Evolutionary conservation across 106 monocot genomes (phyloP), one percentile per base, ranked within the genome.

Genomic region (Posidonia australis): DNA sequence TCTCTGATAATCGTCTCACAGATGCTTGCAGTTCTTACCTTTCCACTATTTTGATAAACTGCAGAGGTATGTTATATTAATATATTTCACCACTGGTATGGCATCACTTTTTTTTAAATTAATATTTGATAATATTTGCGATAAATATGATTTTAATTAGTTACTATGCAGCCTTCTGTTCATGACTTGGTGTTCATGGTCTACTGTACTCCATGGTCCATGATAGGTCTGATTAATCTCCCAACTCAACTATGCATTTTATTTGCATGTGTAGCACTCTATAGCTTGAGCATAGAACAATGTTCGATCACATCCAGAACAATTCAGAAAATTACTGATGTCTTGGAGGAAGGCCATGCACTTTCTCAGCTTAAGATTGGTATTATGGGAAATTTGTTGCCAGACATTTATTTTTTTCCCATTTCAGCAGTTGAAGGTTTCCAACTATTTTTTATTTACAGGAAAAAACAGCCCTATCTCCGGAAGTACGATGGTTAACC

Each of bases 301-400:
- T 90, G 90, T 44, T 84, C 80, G 44, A 77, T 98, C 72, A 90
- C 96, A 77, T 87, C 96, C 57, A 80, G 90, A 81, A 87, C 96
- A 60, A 74, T 98, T 72, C 87, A 98, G 77, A 98, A 81, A 70
- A 72, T 90, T 54, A 67, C 84, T 17, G 96, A 98, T 62, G 76
- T 80, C 29, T 63, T 98, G 51, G 69, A 73, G 72, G 82, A 75
- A 22, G 87, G 44, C 13, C 85, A 80, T 62, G 69, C 65, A 47
- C 84, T 98, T 71, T 84, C 96, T 72, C 90, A 85, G 64, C 87
- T 98, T 24, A 90, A 84, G 13, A 75, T 98, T 74, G 96, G 96
- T 90, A 85, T 14, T 24, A 4, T 56, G 56, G 10, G 13, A 10
- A 23, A 56, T 56, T 19, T 54, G 25, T 27, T 26, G 27, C 14